Base-by-base conservation (phyloP, 441 rosid species). In the Mallotus japonicus region DNA sequence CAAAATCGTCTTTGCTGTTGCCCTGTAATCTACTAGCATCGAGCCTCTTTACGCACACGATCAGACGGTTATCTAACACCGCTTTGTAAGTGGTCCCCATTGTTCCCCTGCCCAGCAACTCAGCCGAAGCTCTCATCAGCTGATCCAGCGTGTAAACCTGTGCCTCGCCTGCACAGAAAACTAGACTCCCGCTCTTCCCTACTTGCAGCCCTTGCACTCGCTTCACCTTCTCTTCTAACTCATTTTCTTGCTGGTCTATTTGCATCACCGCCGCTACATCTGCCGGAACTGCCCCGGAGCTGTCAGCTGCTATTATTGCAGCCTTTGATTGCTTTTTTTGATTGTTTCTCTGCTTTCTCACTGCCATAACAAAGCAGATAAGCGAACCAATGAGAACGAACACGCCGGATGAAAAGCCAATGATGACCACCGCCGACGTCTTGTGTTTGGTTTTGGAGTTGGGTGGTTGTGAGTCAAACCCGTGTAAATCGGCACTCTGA, bases 41-140 rank as follows among this genome's bases (percentile, higher is more conserved):
- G 6, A 93, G 88, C 72, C 98, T 81, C 82, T 93, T 92, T 66
- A 93, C 97, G 12, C 92, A 82, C 49, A 92, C 90, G 4, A 88
- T 84, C 78, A 86, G 54, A 73, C 88, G 87, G 67, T 83, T 87
- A 54, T 86, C 93, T 57, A 92, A 75, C 54, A 92, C 90, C 4
- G 95, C 98, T 77, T 92, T 90, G 76, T 92, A 92, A 49, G 96
- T 90, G 3, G 88, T 89, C 67, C 98, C 98, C 47, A 88, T 73
- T 0, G 82, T 79, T 12, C 98, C 98, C 74, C 96, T 86, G 42
- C 98, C 98, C 10, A 92, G 81, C 68, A 92, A 83, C 85, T 92
- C 97, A 16, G 97, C 96, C 0, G 97, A 92, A 66, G 88, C 97
- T 72, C 93, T 83, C 98, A 92, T 90, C 19, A 92, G 81, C 77